Conservation (phyloP, 2,329 filamentous ascomycete species). For the Colletotrichum caudatum region DNA sequence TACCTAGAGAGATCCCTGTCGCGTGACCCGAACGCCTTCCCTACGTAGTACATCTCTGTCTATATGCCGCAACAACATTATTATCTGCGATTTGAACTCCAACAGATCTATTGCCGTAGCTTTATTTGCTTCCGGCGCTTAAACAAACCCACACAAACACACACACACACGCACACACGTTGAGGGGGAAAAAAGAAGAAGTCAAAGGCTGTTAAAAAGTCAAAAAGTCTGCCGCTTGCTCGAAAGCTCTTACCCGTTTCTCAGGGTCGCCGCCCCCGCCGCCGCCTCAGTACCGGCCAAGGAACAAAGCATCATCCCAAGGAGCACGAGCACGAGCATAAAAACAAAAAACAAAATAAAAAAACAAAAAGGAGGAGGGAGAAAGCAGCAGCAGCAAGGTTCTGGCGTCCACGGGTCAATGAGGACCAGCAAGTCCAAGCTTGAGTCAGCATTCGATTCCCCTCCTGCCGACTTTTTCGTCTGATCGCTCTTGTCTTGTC, state of each 20-base stretch:
- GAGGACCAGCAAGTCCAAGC: slow-evolving; percentile 3
- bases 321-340: slow-evolving; percentile 25
- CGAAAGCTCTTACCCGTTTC: neutral
- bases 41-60: neutral
- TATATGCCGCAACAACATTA: slow-evolving; percentile 7
- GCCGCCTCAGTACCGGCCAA: neutral
- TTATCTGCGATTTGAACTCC: slow-evolving; percentile 2
- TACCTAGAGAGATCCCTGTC: neutral
- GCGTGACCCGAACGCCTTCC: neutral
- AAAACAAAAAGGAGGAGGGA: neutral
- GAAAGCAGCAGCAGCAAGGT: slow-evolving; percentile 23
- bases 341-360: neutral
- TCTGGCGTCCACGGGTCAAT: slow-evolving; percentile 10
- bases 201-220: neutral
- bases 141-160: neutral
- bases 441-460: slow-evolving; percentile 33
- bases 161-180: neutral
- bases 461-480: slow-evolving; percentile 2
- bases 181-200: neutral
- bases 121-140: neutral
- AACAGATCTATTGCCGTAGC: slow-evolving; percentile 7
- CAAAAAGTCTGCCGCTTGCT: neutral
- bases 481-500: slow-evolving; percentile 24
- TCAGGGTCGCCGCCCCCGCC: neutral
- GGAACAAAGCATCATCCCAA: slow-evolving; percentile 22